Conservation (phyloP, 2,329 filamentous ascomycete genomes). For the Eutypella sp. region DNA sequence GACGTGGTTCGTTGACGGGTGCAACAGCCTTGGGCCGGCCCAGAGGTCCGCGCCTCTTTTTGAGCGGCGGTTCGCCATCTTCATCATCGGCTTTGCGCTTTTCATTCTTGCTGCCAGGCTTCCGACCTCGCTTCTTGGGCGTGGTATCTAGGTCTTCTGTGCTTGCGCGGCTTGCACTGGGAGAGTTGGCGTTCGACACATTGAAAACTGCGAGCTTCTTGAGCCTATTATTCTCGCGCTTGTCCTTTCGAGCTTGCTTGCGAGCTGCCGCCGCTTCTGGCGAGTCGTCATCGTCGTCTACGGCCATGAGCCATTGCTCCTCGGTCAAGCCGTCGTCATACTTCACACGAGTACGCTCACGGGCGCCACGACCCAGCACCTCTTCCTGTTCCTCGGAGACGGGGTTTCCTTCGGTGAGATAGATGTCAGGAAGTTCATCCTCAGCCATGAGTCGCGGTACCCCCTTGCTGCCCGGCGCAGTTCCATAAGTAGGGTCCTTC, state of each 20-base stretch:
- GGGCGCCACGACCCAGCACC: conserved; percentile 78
- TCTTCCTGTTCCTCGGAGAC: conserved; percentile 76
- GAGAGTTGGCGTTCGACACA: conserved; percentile 60
- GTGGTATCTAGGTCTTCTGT: conserved; percentile 74
- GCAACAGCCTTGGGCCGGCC: conserved; percentile 59
- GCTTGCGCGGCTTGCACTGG: conserved; percentile 72
- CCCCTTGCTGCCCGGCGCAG: conserved; percentile 53
- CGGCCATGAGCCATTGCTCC: conserved; percentile 97
- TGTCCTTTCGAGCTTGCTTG: conserved; percentile 80
- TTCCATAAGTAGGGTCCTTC: conserved; percentile 66
- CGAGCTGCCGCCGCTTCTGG: conserved; percentile 90
- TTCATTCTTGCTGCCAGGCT: conserved; percentile 65
- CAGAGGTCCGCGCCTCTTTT: conserved; percentile 71
- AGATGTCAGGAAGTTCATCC: conserved; percentile 87
- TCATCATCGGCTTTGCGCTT: conserved; percentile 85
- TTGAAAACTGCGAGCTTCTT: conserved; percentile 43
- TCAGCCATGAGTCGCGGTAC: conserved; percentile 81
- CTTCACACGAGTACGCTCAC: conserved; percentile 88
- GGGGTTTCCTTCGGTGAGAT: conserved; percentile 79
- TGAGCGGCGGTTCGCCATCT: conserved; percentile 71
- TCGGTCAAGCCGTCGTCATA: conserved; percentile 98
- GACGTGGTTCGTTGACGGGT: conserved; percentile 34
- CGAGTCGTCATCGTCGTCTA: conserved; percentile 92
- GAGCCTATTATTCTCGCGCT: conserved; percentile 70
- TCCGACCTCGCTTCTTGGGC: conserved; percentile 79